phyloP scores from a whole-genome alignment of 2,329 filamentous ascomycete genomes.

The Myriangium duriaei region DNA sequence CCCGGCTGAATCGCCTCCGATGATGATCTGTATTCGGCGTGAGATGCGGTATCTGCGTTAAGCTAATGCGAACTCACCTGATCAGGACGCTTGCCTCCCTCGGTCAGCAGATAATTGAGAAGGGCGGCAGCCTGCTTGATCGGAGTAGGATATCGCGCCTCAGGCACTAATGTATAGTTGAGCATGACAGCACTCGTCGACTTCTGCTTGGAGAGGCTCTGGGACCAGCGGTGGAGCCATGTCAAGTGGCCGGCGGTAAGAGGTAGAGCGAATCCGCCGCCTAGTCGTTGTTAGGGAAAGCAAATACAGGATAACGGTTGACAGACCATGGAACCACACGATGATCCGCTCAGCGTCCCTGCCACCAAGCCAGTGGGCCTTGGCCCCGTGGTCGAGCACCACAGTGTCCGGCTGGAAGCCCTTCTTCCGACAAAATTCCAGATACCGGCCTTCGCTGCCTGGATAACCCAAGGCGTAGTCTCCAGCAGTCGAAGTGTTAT shows the following conservation, averaged over 20 bases:
- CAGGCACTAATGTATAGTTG: constrained; percentile 46
- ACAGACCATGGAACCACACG: constrained; percentile 34
- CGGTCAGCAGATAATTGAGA: constrained; percentile 31
- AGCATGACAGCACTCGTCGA: constrained; percentile 38
- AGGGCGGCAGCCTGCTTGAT: constrained; percentile 34
- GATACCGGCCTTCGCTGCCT: constrained; percentile 24
- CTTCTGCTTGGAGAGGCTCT: constrained; percentile 26
- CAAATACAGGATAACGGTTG: too few relatives aligned
- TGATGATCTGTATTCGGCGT: constrained; percentile 29
- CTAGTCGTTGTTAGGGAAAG: constrained; percentile 20
- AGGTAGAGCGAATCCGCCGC: constrained; percentile 44
- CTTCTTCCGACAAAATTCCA: constrained; percentile 23
- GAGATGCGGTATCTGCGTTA: constrained; percentile 11
- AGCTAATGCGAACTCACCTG: constrained; percentile 17
- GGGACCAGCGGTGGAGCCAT: constrained; percentile 35
- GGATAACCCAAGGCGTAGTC: constrained; percentile 13
- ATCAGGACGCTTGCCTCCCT: constrained; percentile 23
- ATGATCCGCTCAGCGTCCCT: constrained; percentile 28
- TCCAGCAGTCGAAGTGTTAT: constrained; percentile 18
- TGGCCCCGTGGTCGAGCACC: constrained; percentile 28
- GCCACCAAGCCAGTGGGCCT: constrained; percentile 36
- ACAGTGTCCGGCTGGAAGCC: constrained; percentile 27
- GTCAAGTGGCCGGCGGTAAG: constrained; percentile 35
- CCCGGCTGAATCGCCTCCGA: constrained; percentile 43
- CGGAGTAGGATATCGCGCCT: constrained; percentile 35